Conservation (phyloP, 2,329 filamentous ascomycete genomes). For the Xylaria sp. region DNA sequence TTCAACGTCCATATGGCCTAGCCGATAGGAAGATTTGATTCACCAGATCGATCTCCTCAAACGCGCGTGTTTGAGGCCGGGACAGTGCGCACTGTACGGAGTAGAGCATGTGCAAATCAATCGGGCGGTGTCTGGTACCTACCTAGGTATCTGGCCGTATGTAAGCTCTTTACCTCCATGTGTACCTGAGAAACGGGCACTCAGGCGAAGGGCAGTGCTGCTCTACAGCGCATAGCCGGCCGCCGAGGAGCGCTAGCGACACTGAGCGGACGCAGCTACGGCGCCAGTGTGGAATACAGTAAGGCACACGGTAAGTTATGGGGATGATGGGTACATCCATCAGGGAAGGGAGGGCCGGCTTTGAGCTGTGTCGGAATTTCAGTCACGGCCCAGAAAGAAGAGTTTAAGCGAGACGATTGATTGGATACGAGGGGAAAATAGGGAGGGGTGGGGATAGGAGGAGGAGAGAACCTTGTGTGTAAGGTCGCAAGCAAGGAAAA, state of each 20-base stretch:
- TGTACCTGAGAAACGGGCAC: neutral
- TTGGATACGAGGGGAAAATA: slow-evolving; percentile 14
- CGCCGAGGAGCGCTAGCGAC: neutral
- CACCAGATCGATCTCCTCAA: slow-evolving; percentile 21
- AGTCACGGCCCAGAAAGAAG: slow-evolving; percentile 15
- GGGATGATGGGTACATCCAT: neutral
- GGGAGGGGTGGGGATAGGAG: slow-evolving; percentile 8
- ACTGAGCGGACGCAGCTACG: too few relatives aligned
- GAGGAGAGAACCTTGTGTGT: neutral
- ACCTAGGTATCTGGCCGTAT: neutral
- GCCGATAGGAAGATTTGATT: slow-evolving; percentile 10
- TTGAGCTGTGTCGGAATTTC: slow-evolving; percentile 15
- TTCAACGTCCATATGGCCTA: neutral
- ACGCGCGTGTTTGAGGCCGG: neutral
- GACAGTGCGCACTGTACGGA: slow-evolving; percentile 5
- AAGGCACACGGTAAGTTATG: neutral
- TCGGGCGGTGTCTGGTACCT: slow-evolving; percentile 6
- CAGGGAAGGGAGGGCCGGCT: neutral
- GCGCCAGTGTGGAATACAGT: neutral
- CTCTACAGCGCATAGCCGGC: neutral
- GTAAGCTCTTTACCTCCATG: neutral
- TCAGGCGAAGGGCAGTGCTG: too few relatives aligned
- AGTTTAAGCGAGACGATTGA: slow-evolving; percentile 19
- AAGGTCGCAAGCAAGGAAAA: slow-evolving; percentile 8
- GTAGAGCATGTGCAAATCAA: slow-evolving; percentile 1